Evolutionary conservation across 192 early-diverging fungal genomes (phyloP).

Genomic region (Coemansia sp.): DNA sequence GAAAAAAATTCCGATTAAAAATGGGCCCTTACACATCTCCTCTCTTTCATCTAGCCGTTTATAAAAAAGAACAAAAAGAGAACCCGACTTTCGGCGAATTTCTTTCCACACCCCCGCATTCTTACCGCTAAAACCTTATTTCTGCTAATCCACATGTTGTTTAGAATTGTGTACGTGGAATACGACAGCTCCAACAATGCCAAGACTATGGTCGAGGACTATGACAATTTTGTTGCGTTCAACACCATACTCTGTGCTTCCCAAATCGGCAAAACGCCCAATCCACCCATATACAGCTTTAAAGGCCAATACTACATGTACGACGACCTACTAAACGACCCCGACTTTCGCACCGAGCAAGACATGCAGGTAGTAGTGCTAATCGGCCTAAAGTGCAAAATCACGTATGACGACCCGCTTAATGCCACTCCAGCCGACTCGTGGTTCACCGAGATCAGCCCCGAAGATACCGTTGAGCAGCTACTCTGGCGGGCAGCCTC

Average conservation of each 20-base stretch:
- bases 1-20: too few species aligned
- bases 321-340: background rate
- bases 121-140: background rate
- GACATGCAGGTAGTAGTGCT: background rate
- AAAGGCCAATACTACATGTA: background rate
- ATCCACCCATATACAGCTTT: background rate
- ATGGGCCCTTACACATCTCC: too few species aligned
- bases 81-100: too few species aligned
- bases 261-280: background rate
- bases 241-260: too few species aligned
- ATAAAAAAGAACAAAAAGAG: too few species aligned
- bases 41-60: too few species aligned
- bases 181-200: background rate
- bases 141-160: background rate
- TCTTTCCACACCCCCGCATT: too few species aligned
- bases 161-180: background rate
- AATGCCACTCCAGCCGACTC: background rate
- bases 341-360: background rate
- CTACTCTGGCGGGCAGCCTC: too few species aligned
- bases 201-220: background rate
- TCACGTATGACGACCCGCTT: background rate
- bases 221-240: background rate
- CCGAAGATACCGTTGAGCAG: background rate
- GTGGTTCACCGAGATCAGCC: background rate
- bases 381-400: background rate